phyloP scores from a whole-genome alignment of 441 rosid genomes.

The Populus hybrid region DNA sequence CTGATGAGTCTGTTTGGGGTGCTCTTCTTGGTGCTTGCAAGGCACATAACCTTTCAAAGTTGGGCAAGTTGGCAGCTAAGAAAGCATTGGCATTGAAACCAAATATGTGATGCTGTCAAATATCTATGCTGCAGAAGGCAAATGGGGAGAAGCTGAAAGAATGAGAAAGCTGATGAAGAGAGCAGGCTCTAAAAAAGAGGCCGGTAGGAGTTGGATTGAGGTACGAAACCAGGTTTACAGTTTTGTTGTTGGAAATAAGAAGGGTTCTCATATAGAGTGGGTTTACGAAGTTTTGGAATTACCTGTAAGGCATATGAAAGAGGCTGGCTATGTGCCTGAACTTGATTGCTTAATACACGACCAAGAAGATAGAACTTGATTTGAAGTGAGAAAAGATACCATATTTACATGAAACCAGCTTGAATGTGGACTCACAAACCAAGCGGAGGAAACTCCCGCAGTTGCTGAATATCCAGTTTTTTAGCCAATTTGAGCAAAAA shows the following conservation, averaged over 20 bases:
- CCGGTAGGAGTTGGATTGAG: conserved; percentile 85
- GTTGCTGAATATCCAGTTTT: neutral
- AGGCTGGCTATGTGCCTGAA: conserved; percentile 50
- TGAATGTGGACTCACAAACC: neutral
- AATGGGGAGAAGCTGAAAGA: conserved; percentile 67
- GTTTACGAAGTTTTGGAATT: conserved; percentile 46
- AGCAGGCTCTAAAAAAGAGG: conserved; percentile 66
- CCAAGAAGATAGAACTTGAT: conserved; percentile 34
- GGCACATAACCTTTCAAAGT: conserved; percentile 42
- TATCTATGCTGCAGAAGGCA: conserved; percentile 74
- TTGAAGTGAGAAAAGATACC: conserved; percentile 2
- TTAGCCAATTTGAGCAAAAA: neutral
- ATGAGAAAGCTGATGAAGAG: conserved; percentile 61
- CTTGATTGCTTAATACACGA: conserved; percentile 41
- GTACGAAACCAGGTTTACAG: conserved; percentile 52
- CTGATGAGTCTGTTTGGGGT: conserved; percentile 83
- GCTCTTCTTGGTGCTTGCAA: conserved; percentile 82
- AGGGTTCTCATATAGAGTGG: conserved; percentile 31
- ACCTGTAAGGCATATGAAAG: conserved; percentile 50
- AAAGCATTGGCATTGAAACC: conserved; percentile 62
- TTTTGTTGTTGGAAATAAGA: conserved; percentile 55
- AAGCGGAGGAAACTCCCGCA: neutral
- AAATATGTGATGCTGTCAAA: conserved; percentile 60
- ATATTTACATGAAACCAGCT: neutral
- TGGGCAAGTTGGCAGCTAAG: conserved; percentile 66